Evolutionary conservation across 2,329 filamentous ascomycete genomes (phyloP), one percentile per base, ranked within the genome.

Genomic region (Zarea fungicola): DNA sequence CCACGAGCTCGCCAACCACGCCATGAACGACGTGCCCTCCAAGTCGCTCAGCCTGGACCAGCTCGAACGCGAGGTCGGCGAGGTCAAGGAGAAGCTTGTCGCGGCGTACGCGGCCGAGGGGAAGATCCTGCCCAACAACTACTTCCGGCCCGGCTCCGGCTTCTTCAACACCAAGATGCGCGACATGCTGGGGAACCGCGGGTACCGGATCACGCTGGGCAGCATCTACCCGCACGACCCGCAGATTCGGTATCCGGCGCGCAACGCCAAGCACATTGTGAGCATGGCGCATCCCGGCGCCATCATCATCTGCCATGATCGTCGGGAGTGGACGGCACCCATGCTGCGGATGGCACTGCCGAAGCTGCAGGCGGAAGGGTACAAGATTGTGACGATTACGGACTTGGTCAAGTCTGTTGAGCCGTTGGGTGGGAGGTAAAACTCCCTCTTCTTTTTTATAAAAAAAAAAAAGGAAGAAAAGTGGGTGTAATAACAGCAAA

Each of bases 211-310:
- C 44, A 84, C 90, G n/a, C 70, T 96, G 32, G 90, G 90, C 3
- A 84, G 83, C 64, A 83, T 96, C 34, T 96, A 95, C 67, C 90
- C 90, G 5, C 89, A 95, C 69, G 90, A 96, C 68, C 83, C 90
- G n/a, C 89, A 95, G 73, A 84, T 96, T 50, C 73, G 73, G 9
- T 84, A 78, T 59, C 76, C 80, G 56, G 70, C 72, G 54, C 56
- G 90, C 45, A 96, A 96, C 66, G 84, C 87, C 7, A 74, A 72
- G 55, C 89, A 95, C 69, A 80, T 95, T 4, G 65, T 95, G 57
- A 89, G 87, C 67, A 89, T 90, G 85, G 73, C 85, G 29, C 73
- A 79, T 40, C 83, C 86, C 0, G 90, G 90, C 0, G 84, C 80
- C 23, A 85, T 96, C 50, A 83, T 96, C 53, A 84, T 96, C 44